Conservation (phyloP, 2,329 filamentous ascomycete species). For the Hymenotorrendiella dingleyae region DNA sequence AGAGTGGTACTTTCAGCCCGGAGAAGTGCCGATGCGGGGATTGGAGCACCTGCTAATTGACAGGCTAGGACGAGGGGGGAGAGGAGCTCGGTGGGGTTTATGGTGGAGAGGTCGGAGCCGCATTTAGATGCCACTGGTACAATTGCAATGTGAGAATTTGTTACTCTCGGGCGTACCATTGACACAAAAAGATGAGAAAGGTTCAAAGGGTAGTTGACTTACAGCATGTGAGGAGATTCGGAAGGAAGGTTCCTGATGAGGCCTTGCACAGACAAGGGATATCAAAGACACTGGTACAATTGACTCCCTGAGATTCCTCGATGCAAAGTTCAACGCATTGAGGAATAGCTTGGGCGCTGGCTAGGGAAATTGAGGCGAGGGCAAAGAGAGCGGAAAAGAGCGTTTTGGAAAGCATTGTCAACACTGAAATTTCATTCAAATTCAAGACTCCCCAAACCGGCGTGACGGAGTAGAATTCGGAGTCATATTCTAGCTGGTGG, state of each 20-base stretch:
- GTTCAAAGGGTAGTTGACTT: neutral
- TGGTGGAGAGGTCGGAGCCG: conserved; percentile 29
- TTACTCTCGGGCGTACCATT: too few relatives aligned
- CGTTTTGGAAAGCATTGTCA: conserved; percentile 7
- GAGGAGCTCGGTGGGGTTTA: conserved; percentile 32
- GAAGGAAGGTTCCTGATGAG: conserved; percentile 31
- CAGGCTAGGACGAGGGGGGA: conserved; percentile 32
- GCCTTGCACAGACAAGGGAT: conserved; percentile 35
- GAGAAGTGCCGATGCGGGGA: conserved; percentile 31
- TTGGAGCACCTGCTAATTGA: conserved; percentile 25
- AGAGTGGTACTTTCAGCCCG: conserved; percentile 29
- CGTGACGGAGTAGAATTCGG: too few relatives aligned
- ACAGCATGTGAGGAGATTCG: conserved; percentile 34
- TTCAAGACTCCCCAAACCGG: too few relatives aligned
- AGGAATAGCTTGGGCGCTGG: conserved; percentile 5
- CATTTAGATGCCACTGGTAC: conserved; percentile 33
- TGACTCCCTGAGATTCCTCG: conserved; percentile 24
- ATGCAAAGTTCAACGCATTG: conserved; percentile 35
- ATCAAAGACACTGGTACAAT: conserved; percentile 30
- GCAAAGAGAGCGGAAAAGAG: conserved; percentile 10
- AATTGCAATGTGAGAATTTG: neutral
- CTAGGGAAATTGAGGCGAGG: conserved; percentile 21
- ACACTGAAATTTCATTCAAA: neutral
- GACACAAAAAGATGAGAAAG: too few relatives aligned
- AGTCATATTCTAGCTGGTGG: too few relatives aligned